phyloP scores from a whole-genome alignment of 2,329 filamentous ascomycete genomes.

The Colletotrichum incanum region DNA sequence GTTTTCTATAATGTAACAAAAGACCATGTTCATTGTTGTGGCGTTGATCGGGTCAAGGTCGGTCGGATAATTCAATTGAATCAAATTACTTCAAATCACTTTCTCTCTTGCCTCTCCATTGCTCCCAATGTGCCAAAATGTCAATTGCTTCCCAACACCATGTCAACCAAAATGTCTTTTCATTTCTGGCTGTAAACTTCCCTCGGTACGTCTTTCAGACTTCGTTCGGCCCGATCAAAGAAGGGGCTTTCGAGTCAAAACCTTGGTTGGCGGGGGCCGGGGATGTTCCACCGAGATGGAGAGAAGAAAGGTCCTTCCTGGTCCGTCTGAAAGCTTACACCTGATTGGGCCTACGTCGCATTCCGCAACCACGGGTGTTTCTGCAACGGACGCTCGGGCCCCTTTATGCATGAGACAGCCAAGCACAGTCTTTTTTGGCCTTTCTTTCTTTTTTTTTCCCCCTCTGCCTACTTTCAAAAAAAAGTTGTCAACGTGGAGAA shows the following conservation, averaged over 20 bases:
- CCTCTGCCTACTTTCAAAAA: rapidly evolving
- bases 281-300: background rate
- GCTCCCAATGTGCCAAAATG: background rate
- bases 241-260: background rate
- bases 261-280: no score
- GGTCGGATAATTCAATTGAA: conserved; percentile 31
- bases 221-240: background rate
- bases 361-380: conserved; percentile 25
- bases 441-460: background rate
- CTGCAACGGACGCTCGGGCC: conserved; percentile 16
- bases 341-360: conserved; percentile 7
- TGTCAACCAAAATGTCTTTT: no score
- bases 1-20: conserved; percentile 29
- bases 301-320: background rate
- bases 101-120: background rate
- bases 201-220: background rate
- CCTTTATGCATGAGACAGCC: conserved; percentile 19
- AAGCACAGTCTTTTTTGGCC: background rate
- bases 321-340: conserved; percentile 2
- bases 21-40: conserved; percentile 22
- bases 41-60: conserved; percentile 27
- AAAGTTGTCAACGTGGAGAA: background rate
- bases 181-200: background rate
- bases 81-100: conserved; percentile 17
- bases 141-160: background rate